These are phyloP conservation scores for Aegilops umbellulata DNA, from an alignment of 176 grass and related monocot genomes.

Conservation along the genomic window DNA sequence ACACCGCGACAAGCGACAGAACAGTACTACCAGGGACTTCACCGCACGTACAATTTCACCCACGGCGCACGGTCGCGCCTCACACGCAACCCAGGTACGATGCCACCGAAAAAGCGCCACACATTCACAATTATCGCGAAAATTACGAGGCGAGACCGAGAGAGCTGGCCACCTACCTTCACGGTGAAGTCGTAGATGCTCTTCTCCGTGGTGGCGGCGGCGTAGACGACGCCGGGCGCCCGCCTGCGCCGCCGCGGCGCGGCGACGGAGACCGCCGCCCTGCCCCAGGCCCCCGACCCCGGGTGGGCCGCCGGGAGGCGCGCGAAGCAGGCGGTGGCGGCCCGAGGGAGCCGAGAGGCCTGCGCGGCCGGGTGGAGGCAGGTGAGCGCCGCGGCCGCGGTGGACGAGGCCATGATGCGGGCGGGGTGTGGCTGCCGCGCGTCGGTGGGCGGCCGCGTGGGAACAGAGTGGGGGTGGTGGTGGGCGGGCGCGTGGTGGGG, in stretches of 20 bases:
- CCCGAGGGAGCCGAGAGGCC: not conserved
- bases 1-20: not conserved
- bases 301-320: slow-evolving; percentile 22
- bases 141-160: not conserved
- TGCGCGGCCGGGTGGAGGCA: slow-evolving; percentile 13
- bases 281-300: not conserved
- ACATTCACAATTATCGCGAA: not conserved
- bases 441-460: not conserved
- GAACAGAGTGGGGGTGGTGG: not conserved
- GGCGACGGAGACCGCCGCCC: not conserved
- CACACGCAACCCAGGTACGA: not conserved
- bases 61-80: not conserved
- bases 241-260: slow-evolving; percentile 29
- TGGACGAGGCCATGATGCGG: slow-evolving; percentile 30
- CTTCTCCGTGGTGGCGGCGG: slow-evolving; percentile 78
- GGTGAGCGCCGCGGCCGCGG: slow-evolving; percentile 14
- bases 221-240: slow-evolving; percentile 63
- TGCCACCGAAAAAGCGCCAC: not conserved
- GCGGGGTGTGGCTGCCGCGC: not conserved
- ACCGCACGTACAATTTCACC: not conserved
- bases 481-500: not conserved
- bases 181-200: slow-evolving; percentile 83
- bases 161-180: slow-evolving; percentile 63
- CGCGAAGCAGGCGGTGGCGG: slow-evolving; percentile 10
- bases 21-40: not conserved